These are phyloP conservation scores for Elsinoe necatrix DNA, from an alignment of 2,329 filamentous ascomycete species.

Conservation along the genomic window DNA sequence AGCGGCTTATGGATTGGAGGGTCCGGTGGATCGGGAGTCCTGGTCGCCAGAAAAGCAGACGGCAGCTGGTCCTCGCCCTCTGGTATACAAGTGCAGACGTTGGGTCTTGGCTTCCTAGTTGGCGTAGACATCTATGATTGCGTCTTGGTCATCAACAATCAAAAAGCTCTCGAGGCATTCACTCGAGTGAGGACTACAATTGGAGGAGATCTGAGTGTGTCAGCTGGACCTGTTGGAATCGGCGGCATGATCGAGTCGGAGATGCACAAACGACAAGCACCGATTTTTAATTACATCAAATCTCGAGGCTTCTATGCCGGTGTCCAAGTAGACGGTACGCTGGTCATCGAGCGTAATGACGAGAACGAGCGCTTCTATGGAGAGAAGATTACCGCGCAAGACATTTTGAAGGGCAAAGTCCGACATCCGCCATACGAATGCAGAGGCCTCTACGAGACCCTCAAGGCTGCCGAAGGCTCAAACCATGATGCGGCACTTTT, in stretches of 20 bases:
- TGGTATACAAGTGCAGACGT: slow-evolving; percentile 82
- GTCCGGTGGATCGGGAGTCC: slow-evolving; percentile 78
- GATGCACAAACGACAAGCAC: slow-evolving; percentile 58
- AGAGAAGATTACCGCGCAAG: slow-evolving; percentile 50
- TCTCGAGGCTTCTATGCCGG: slow-evolving; percentile 82
- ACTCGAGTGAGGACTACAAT: slow-evolving; percentile 70
- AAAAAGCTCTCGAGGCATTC: slow-evolving; percentile 74
- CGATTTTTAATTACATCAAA: slow-evolving; percentile 81
- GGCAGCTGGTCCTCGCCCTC: slow-evolving; percentile 88
- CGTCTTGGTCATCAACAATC: slow-evolving; percentile 83
- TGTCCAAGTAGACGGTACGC: slow-evolving; percentile 76
- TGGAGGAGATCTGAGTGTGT: slow-evolving; percentile 69
- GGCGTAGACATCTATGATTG: slow-evolving; percentile 96
- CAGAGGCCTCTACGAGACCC: slow-evolving; percentile 63
- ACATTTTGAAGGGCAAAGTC: slow-evolving; percentile 56
- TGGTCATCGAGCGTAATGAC: slow-evolving; percentile 76
- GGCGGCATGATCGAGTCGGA: slow-evolving; percentile 66
- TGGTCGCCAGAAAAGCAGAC: slow-evolving; percentile 75
- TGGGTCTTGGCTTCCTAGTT: slow-evolving; percentile 78
- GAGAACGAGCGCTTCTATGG: slow-evolving; percentile 85
- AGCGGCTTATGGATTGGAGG: slow-evolving; percentile 87
- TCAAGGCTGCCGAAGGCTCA: slow-evolving; percentile 76
- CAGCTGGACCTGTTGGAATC: slow-evolving; percentile 67
- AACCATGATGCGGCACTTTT: slow-evolving; percentile 64
- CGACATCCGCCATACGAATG: slow-evolving; percentile 48